phyloP scores from a whole-genome alignment of 306 rosid genomes.

The Cucurbita ficifolia region DNA sequence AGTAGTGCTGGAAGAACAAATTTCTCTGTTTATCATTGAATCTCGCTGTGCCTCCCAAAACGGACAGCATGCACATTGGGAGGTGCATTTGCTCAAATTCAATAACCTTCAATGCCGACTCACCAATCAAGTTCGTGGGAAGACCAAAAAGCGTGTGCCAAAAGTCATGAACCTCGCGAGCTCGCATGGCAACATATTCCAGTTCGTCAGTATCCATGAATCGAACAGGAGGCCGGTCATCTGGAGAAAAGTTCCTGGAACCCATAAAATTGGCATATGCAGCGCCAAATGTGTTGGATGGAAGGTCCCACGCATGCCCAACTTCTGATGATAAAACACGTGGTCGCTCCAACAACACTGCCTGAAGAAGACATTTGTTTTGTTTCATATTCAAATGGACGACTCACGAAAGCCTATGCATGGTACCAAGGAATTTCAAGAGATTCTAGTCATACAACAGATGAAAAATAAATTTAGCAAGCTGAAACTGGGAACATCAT shows the following conservation, averaged over 20 bases:
- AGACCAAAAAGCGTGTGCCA: constrained; percentile 87
- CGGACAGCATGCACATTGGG: constrained; percentile 68
- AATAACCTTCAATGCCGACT: constrained; percentile 71
- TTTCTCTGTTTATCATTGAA: constrained; percentile 69
- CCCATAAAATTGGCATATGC: constrained; percentile 96
- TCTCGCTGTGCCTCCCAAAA: constrained; percentile 58
- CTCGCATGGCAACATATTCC: constrained; percentile 72
- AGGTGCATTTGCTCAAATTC: constrained; percentile 85
- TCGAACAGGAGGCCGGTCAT: constrained; percentile 85
- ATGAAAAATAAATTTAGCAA: neutral
- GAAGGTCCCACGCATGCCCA: constrained; percentile 81
- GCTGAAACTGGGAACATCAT: neutral
- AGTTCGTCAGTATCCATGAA: constrained; percentile 82
- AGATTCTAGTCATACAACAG: neutral
- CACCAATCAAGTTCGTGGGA: constrained; percentile 85
- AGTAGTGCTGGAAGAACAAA: constrained; percentile 64
- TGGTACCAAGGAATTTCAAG: neutral
- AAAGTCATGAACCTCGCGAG: constrained; percentile 90
- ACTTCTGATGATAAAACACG: constrained; percentile 57
- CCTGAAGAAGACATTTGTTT: constrained; percentile 21
- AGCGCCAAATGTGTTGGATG: constrained; percentile 67
- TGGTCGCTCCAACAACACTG: constrained; percentile 52
- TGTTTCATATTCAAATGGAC: neutral
- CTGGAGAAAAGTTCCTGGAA: constrained; percentile 84
- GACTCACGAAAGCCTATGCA: neutral